Percentiles rank a stretch among this genome's conserved stretches.
Evolutionary conservation across 352 stramenopile species (phyloP).

Genomic region (Globisporangium rhizosaccharum): DNA sequence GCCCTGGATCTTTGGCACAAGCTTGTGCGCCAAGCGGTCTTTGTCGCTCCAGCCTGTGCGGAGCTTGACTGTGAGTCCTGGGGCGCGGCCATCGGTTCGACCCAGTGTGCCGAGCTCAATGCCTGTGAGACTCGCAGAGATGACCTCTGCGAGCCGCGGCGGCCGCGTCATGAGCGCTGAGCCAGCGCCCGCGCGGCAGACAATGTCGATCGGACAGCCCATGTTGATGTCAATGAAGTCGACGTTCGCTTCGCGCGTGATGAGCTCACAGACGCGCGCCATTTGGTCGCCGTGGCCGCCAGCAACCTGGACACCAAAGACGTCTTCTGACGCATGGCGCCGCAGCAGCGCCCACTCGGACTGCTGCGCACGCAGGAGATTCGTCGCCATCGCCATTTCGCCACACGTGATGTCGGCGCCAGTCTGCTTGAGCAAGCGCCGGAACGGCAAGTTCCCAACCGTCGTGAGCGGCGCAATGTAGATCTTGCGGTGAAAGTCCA

Average conservation of each 20-base stretch:
- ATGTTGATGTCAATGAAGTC: conserved; percentile 99
- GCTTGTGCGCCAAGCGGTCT: conserved; percentile 91
- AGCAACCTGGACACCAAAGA: conserved; percentile 98
- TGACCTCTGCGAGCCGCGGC: conserved; percentile 84
- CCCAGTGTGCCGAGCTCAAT: conserved; percentile 60
- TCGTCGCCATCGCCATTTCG: conserved; percentile 97
- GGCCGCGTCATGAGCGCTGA: conserved; percentile 93
- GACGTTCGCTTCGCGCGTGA: conserved; percentile 90
- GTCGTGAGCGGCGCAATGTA: conserved; percentile 99
- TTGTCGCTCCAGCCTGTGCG: conserved; percentile 97
- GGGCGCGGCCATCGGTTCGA: conserved; percentile 17
- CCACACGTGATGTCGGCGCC: conserved; percentile 99
- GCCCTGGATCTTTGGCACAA: conserved; percentile 89
- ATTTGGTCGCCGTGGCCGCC: conserved; percentile 92
- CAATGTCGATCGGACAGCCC: conserved; percentile 98
- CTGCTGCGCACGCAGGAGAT: conserved; percentile 91
- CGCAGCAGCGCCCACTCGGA: conserved; percentile 97
- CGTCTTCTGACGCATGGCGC: conserved; percentile 94
- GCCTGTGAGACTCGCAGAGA: conserved; percentile 85
- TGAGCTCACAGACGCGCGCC: conserved; percentile 88
- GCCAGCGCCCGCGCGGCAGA: conserved; percentile 84
- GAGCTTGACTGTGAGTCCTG: conserved; percentile 97
- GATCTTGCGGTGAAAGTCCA: conserved; percentile 98
- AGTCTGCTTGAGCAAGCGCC: conserved; percentile 95
- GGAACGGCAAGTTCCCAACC: conserved; percentile 99